Percentiles rank a stretch among this genome's conserved stretches.
Evolutionary conservation across 2,329 filamentous ascomycete species (phyloP).

Genomic region (Thielaviopsis euricoi): DNA sequence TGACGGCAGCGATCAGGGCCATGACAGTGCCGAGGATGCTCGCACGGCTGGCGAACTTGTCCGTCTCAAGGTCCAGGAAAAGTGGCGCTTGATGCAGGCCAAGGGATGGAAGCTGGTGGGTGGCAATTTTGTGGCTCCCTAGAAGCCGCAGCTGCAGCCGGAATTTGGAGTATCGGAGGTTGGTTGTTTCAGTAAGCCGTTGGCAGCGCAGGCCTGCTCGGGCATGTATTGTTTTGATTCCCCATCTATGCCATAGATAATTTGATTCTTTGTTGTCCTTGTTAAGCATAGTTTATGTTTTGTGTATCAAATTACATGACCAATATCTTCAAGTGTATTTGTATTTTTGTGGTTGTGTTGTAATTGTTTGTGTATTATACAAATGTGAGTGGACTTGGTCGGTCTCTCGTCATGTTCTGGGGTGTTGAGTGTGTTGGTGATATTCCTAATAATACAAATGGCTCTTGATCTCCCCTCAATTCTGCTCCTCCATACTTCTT

Average conservation of each 20-base stretch:
- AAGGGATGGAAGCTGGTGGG: slow-evolving; percentile 50
- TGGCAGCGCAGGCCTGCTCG: not conserved
- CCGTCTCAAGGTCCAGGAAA: slow-evolving; percentile 47
- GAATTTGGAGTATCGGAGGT: not conserved
- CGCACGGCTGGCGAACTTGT: slow-evolving; percentile 78
- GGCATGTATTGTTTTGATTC: not conserved
- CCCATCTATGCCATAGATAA: not conserved
- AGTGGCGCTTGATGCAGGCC: slow-evolving; percentile 51
- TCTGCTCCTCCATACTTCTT: not conserved
- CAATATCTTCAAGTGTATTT: too few species aligned
- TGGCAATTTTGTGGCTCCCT: slow-evolving; percentile 28
- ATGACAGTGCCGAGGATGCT: slow-evolving; percentile 88
- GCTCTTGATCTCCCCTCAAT: not conserved
- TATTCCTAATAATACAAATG: slow-evolving; percentile 10
- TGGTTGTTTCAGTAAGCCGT: not conserved
- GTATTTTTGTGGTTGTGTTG: not conserved
- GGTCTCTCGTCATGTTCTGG: slow-evolving; percentile 10
- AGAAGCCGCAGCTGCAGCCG: not conserved
- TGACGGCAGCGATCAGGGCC: slow-evolving; percentile 27
- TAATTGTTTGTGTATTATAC: slow-evolving; percentile 11
- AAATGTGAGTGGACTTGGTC: slow-evolving; percentile 9
- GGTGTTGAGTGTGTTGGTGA: slow-evolving; percentile 3
- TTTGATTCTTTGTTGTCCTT: not conserved
- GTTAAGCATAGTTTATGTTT: too few species aligned
- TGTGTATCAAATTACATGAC: too few species aligned